Evolutionary conservation across 352 stramenopile species (phyloP), one percentile per base, ranked within the genome.

Genomic region (Phytophthora pistaciae): DNA sequence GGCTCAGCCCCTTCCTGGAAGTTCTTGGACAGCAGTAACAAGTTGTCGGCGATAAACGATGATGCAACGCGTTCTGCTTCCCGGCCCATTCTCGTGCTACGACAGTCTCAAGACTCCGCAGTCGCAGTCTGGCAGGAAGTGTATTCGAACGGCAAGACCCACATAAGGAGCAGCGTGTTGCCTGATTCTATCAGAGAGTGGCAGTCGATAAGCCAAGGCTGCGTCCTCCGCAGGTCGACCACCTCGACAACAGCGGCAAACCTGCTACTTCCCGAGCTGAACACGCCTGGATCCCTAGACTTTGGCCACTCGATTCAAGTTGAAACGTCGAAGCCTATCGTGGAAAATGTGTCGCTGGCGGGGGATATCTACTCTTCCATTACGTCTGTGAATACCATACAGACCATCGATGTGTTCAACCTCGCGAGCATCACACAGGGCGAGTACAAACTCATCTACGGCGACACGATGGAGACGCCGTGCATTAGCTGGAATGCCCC

Each of bases 371-470:
- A 75, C 10, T 69, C 73, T 0, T 73, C 77, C 5, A 75, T 88
- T 40, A 80, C 68, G 3, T 70, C 62, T 18, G 69, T 77, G 3
- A 83, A 79, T 20, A 60, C 59, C 0, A 27, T 87, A 1, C 87
- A 94, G 42, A 91, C 82, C 0, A 56, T 94, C 27, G 85, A 91
- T 40, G 58, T 94, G 1, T 88, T 91, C 57, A 87, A 89, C 21
- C 56, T 60, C 8, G 74, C 48, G 18, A 87, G 75, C 33, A 53
- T 93, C 20, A 82, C 53, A 1, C 73, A 88, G 50, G 85, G 87
- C 0, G 70, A 85, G 46, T 94, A 84, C 57, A 74, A 83, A 58
- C 62, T 94, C 1, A 53, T 76, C 6, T 94, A 94, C 49, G 80
- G 74, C 4, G 62, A 75, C 10, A 64, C 56, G 3, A 38, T 63